phyloP scores from a whole-genome alignment of 768 basidiomycete species.

The Heimioporus sp. region DNA sequence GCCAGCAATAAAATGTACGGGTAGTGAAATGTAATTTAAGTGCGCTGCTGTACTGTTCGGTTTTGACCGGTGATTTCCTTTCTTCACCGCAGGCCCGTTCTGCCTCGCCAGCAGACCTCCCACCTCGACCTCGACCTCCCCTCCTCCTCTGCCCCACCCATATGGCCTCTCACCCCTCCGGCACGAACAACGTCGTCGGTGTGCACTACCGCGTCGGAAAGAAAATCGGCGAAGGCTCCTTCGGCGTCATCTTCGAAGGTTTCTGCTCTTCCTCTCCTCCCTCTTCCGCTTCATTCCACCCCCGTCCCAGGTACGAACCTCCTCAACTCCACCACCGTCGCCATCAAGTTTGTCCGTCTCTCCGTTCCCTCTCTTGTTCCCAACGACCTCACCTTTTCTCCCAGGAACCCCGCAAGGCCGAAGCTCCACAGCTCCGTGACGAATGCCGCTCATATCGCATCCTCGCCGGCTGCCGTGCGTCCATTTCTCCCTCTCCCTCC shows the following conservation, averaged over 20 bases:
- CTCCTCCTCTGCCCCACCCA: constrained; percentile 23
- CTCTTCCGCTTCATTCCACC: not conserved
- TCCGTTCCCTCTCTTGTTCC: not conserved
- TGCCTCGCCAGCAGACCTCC: constrained; percentile 24
- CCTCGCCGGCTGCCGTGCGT: constrained; percentile 85
- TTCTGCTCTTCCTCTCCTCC: constrained; percentile 7
- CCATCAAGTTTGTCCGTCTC: constrained; percentile 97
- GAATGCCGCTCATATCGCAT: constrained; percentile 98
- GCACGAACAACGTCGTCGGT: constrained; percentile 80
- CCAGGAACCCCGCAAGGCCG: constrained; percentile 88
- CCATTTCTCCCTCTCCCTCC: constrained; percentile 3
- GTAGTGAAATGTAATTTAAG: not conserved
- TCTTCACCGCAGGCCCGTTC: constrained; percentile 28
- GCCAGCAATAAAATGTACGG: not conserved
- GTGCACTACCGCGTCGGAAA: constrained; percentile 97
- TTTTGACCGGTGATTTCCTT: constrained; percentile 32
- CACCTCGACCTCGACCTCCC: not conserved
- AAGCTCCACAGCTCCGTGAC: constrained; percentile 96
- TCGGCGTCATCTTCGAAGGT: constrained; percentile 96
- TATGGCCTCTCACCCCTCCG: constrained; percentile 57
- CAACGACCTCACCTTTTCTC: constrained; percentile 11
- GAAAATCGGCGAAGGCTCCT: constrained; percentile 99
- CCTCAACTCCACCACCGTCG: constrained; percentile 97
- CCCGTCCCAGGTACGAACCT: constrained; percentile 80
- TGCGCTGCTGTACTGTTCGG: constrained; percentile 13